Conservation (phyloP, 2,329 filamentous ascomycete species). For the Chalaropsis thielavioides region DNA sequence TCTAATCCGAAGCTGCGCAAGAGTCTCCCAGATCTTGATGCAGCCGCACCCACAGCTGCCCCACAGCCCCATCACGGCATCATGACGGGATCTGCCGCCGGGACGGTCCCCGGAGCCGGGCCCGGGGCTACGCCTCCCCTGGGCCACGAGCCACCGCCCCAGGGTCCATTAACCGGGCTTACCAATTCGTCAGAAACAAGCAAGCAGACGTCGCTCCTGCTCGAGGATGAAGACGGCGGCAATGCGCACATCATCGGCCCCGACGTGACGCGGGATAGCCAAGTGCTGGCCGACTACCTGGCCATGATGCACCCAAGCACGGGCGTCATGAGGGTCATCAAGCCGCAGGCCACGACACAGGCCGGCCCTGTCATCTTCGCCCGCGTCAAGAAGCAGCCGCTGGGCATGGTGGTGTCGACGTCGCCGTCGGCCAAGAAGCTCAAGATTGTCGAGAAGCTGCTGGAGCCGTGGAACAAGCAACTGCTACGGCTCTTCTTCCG, state of each 20-base stretch:
- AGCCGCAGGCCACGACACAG: conserved; percentile 23
- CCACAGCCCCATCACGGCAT: neutral
- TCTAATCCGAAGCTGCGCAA: neutral
- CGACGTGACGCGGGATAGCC: conserved; percentile 43
- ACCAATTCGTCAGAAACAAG: conserved; percentile 8
- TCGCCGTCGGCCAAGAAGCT: conserved; percentile 33
- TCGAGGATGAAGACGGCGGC: conserved; percentile 26
- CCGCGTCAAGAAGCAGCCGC: conserved; percentile 32
- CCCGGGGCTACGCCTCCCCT: conserved; percentile 9
- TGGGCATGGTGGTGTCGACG: conserved; percentile 28
- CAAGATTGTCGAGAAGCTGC: conserved; percentile 42
- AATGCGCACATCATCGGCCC: conserved; percentile 45
- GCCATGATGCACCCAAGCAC: conserved; percentile 23
- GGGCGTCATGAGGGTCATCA: conserved; percentile 24
- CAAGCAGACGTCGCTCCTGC: conserved; percentile 21
- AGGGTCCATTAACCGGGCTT: conserved; percentile 11
- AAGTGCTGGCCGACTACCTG: conserved; percentile 46
- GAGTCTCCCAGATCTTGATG: neutral
- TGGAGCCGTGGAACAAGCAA: conserved; percentile 39
- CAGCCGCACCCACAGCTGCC: neutral
- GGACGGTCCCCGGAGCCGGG: neutral
- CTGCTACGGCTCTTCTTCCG: conserved; percentile 41
- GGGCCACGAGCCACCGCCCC: conserved; percentile 8
- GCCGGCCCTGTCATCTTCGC: conserved; percentile 33
- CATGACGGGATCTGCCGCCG: neutral